Conservation (phyloP, 371 early-diverging fungal genomes). For the Capniomyces stellatus region DNA sequence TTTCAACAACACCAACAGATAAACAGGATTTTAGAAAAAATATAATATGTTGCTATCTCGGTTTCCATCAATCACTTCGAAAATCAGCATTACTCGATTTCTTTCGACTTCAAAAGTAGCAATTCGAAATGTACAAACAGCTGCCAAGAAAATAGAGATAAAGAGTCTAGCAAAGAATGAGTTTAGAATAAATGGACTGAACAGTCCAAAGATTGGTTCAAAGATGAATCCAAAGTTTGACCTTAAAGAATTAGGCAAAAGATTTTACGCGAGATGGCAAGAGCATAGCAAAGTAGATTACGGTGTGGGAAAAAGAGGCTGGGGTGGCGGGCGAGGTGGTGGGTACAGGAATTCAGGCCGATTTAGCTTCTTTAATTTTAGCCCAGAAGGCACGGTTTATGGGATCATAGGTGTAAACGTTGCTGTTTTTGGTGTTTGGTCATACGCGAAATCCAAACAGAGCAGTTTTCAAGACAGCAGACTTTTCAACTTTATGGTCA, state of each 20-base stretch:
- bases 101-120: too few relatives aligned
- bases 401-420: conserved; percentile 18
- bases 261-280: conserved; percentile 15
- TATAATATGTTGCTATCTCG: too few relatives aligned
- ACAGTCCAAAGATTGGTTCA: too few relatives aligned
- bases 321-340: conserved; percentile 10
- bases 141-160: too few relatives aligned
- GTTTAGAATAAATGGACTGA: too few relatives aligned
- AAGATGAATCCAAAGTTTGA: not conserved
- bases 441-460: conserved; percentile 3
- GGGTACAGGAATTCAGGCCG: conserved; percentile 6
- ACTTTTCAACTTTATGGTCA: conserved; percentile 11
- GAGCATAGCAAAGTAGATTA: conserved; percentile 19
- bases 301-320: conserved; percentile 2
- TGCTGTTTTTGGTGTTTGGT: conserved; percentile 17
- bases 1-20: too few relatives aligned
- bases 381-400: conserved; percentile 14
- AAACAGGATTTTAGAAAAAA: too few relatives aligned
- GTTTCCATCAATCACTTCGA: too few relatives aligned
- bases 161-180: too few relatives aligned
- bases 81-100: too few relatives aligned
- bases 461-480: conserved; percentile 9
- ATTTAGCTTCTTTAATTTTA: conserved; percentile 3
- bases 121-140: too few relatives aligned
- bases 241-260: not conserved